Evolutionary conservation across 768 basidiomycete species (phyloP), one percentile per base, ranked within the genome.

Genomic region (Suillus clintonianus): DNA sequence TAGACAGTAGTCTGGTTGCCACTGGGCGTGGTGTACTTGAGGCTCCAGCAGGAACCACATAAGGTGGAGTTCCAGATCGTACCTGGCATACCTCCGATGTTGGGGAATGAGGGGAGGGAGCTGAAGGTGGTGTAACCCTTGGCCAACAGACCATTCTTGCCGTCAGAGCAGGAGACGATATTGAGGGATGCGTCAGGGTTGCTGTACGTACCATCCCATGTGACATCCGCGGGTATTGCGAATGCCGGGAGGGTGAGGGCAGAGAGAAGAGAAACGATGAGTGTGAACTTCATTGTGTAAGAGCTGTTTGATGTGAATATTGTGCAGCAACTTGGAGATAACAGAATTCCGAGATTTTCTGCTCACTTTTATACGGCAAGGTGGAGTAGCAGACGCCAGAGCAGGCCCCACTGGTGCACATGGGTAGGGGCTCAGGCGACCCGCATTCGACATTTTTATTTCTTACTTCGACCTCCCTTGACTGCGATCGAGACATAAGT

Each of bases 81-180:
- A 15, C 50, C 62, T 64, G 63, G 63, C 34, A 62, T n/a, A 37
- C 63, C 63, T 37, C 48, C 47, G 39, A 65, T 42, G 36, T 65
- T 36, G 42, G 64, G 64, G 43, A 59, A 65, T 11, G 36, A 65
- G 14, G 64, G 64, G 17, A 65, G 48, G 24, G 67, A 65, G 19
- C 47, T 55, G 24, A 72, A 59, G 17, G 54, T 65, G 32, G 62
- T 34, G 62, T 57, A 71, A 8, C 69, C 71, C 62, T 63, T 53
- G 42, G 63, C 56, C 32, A 63, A 22, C 15, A 72, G 61, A 27
- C 71, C 71, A 34, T 72, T 68, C 11, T 14, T 15, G 13, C 72
- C 71, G 41, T 70, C 19, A 42, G 71, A 70, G 51, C 71, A 72
- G 2, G 71, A 62, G 41, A 69, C 62, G 39, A n/a, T 47, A n/a